These are phyloP conservation scores for Pseudisothecium myosuroides DNA, from an alignment of 225 moss, liverwort and hornwort species.

Conservation along the genomic window DNA sequence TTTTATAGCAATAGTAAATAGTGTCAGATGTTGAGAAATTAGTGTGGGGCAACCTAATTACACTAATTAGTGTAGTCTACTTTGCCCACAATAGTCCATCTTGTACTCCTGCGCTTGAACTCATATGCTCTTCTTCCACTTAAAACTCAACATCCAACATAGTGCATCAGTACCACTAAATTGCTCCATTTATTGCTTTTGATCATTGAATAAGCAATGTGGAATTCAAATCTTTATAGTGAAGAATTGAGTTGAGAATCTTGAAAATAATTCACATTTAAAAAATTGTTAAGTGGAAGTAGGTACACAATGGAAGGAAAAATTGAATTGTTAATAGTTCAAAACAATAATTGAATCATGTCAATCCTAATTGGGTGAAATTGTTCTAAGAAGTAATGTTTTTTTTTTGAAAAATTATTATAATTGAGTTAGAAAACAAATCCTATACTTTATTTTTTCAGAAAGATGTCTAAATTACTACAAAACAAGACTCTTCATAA, in stretches of 20 bases:
- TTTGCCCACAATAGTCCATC: neutral
- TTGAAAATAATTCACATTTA: neutral
- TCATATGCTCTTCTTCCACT: neutral
- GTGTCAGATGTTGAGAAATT: neutral
- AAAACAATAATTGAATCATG: neutral
- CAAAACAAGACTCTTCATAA: neutral
- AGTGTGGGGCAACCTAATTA: neutral
- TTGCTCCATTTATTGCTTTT: neutral
- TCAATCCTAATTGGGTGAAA: rapidly evolving
- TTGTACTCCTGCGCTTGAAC: neutral
- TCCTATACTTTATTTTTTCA: neutral
- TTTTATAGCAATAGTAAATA: neutral
- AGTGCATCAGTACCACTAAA: rapidly evolving
- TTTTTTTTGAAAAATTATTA: neutral
- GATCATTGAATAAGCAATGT: neutral
- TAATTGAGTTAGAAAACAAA: neutral
- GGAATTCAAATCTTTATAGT: neutral
- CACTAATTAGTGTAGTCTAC: neutral
- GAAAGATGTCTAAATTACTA: rapidly evolving
- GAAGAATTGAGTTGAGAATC: neutral
- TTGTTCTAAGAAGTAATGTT: neutral
- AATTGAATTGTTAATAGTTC: neutral
- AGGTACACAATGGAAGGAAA: neutral
- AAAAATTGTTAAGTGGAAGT: neutral
- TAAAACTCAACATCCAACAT: rapidly evolving